phyloP scores from a whole-genome alignment of 2,329 filamentous ascomycete species.

The Fusarium dlaminii region DNA sequence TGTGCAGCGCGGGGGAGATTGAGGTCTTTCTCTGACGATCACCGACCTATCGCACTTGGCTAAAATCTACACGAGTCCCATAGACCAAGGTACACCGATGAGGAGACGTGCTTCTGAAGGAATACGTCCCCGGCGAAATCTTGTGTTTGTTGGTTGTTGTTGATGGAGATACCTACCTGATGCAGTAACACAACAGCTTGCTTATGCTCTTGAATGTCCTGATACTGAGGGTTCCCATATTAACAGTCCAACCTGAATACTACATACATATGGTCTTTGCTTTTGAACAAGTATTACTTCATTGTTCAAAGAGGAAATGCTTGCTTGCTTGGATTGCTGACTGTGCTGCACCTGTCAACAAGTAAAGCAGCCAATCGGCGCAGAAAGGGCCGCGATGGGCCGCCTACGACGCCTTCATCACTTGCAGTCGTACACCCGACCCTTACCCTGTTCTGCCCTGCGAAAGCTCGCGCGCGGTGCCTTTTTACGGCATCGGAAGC shows the following conservation, averaged over 20 bases:
- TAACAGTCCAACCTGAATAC: not conserved
- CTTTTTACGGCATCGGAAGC: conserved; percentile 27
- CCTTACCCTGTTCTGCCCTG: conserved; percentile 12
- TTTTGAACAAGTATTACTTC: not conserved
- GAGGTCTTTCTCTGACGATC: conserved; percentile 11
- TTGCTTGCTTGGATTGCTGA: conserved; percentile 1
- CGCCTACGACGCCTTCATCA: not conserved
- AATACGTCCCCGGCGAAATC: not conserved
- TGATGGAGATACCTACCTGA: not conserved
- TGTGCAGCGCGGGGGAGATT: conserved; percentile 13
- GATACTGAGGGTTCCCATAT: not conserved
- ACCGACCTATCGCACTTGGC: conserved; percentile 9
- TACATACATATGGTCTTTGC: not conserved
- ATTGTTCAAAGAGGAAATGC: not conserved
- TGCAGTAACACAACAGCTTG: not conserved
- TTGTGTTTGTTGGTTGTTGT: not conserved
- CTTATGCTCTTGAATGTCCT: not conserved
- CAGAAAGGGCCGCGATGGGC: not conserved
- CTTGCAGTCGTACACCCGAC: conserved; percentile 1
- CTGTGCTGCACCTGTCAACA: not conserved
- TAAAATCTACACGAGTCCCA: not conserved
- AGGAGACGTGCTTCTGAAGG: conserved; percentile 12
- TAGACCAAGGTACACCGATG: not conserved
- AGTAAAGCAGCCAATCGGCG: conserved; percentile 20
- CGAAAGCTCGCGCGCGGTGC: conserved; percentile 16